Conservation (phyloP, 257 asterid genomes). For the Ajuga chamaepitys region DNA sequence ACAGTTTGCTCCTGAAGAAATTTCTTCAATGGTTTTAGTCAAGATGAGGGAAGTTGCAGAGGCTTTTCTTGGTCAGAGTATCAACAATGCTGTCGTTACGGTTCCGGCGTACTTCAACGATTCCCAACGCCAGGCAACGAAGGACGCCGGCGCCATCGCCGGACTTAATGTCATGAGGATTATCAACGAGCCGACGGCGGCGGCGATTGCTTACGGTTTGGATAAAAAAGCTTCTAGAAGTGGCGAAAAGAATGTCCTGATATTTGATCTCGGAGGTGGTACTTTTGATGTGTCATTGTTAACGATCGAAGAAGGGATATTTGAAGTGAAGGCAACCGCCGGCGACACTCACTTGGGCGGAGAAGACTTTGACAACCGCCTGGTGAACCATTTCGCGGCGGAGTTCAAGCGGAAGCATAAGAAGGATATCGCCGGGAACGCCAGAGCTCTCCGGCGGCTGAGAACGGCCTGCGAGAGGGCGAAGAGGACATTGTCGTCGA, state of each 20-base stretch:
- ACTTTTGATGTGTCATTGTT: constrained; percentile 47
- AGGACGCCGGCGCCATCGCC: constrained; percentile 47
- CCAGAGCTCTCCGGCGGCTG: constrained; percentile 45
- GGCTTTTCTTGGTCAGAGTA: constrained; percentile 35
- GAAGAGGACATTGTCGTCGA: constrained; percentile 45
- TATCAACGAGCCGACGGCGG: constrained; percentile 55
- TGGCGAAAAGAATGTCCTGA: constrained; percentile 42
- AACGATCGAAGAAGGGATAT: constrained; percentile 42
- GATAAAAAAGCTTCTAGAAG: constrained; percentile 34
- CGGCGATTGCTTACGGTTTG: constrained; percentile 53
- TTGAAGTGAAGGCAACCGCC: constrained; percentile 45
- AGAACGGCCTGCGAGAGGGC: constrained; percentile 65
- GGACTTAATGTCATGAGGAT: constrained; percentile 40
- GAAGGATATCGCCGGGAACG: constrained; percentile 44
- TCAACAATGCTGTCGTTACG: constrained; percentile 45
- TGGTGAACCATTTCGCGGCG: constrained; percentile 49
- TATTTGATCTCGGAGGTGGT: constrained; percentile 51
- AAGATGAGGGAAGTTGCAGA: constrained; percentile 45
- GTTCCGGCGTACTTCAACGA: constrained; percentile 52
- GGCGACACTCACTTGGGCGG: constrained; percentile 55
- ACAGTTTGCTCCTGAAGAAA: constrained; percentile 42
- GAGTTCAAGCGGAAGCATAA: constrained; percentile 52
- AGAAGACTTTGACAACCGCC: constrained; percentile 45
- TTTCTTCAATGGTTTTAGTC: constrained; percentile 38
- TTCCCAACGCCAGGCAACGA: constrained; percentile 47